Conservation (phyloP, 768 basidiomycete genomes). For the Mycena venus region DNA sequence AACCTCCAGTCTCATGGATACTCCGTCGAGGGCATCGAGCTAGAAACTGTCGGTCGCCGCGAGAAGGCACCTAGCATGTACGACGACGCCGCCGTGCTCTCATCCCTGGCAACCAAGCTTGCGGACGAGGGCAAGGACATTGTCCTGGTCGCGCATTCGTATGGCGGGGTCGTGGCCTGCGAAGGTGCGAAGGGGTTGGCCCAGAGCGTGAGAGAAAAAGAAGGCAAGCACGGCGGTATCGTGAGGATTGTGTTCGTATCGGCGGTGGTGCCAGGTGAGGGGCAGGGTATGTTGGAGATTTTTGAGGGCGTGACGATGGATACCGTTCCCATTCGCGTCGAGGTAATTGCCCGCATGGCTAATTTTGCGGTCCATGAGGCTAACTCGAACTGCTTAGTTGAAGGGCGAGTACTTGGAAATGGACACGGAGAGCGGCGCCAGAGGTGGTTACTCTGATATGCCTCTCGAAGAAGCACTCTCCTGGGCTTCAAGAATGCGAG, state of each 20-base stretch:
- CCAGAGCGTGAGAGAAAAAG: slow-evolving; percentile 4
- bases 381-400: not conserved
- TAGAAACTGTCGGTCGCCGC: slow-evolving; percentile 11
- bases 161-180: slow-evolving; percentile 14
- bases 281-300: not conserved
- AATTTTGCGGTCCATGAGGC: not conserved
- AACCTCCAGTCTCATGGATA: slow-evolving; percentile 5
- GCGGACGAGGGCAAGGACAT: slow-evolving; percentile 16
- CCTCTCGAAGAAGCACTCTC: not conserved
- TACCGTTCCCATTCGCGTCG: not conserved
- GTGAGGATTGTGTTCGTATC: slow-evolving; percentile 1
- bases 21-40: not conserved
- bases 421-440: not conserved
- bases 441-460: not conserved
- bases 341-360: not conserved
- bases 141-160: slow-evolving; percentile 8
- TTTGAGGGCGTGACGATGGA: not conserved
- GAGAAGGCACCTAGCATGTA: slow-evolving; percentile 9
- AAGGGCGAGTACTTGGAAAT: not conserved
- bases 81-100: not conserved
- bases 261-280: not conserved
- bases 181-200: slow-evolving; percentile 9
- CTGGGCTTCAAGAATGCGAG: not conserved
- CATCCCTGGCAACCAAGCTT: not conserved
- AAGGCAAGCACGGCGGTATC: slow-evolving; percentile 2